Conservation (phyloP, 2,329 filamentous ascomycete genomes). For the Acephala macrosclerotiorum region DNA sequence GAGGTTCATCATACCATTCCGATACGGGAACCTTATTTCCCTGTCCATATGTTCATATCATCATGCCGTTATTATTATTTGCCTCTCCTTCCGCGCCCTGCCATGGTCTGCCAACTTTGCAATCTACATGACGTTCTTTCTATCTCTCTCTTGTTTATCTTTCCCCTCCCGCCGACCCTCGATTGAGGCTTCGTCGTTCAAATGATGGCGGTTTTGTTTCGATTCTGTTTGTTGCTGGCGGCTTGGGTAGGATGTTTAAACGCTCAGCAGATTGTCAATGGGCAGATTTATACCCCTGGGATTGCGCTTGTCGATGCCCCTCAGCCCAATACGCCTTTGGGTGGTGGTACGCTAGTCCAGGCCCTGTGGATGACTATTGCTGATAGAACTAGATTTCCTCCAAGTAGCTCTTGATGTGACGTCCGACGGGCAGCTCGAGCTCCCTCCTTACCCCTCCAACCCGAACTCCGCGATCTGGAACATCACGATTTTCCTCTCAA, state of each 20-base stretch:
- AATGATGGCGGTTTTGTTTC: constrained; percentile 29
- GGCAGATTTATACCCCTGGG: constrained; percentile 74
- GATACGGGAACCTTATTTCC: constrained; percentile 27
- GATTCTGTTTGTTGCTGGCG: constrained; percentile 26
- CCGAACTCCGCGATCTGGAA: constrained; percentile 65
- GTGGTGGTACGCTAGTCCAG: constrained; percentile 58
- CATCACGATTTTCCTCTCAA: constrained; percentile 72
- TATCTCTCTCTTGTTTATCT: constrained; percentile 27
- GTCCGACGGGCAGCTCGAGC: constrained; percentile 67
- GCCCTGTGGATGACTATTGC: constrained; percentile 1
- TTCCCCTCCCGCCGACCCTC: background rate
- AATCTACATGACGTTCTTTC: constrained; percentile 26
- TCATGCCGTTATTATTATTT: constrained; percentile 28
- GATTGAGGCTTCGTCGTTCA: constrained; percentile 19
- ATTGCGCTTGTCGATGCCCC: constrained; percentile 72
- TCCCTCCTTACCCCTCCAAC: constrained; percentile 61
- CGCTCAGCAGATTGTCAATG: constrained; percentile 64
- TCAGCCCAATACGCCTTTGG: constrained; percentile 68
- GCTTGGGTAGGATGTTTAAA: constrained; percentile 29
- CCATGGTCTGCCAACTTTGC: constrained; percentile 26
- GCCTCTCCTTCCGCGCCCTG: background rate
- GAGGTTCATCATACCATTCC: constrained; percentile 24
- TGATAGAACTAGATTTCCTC: constrained; percentile 50
- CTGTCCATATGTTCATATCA: constrained; percentile 20
- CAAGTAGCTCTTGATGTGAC: constrained; percentile 73